Percentiles rank a stretch among this genome's conserved stretches.
Evolutionary conservation across 75 land plant species (phyloP).

Genomic region (Pinus tabuliformis): DNA sequence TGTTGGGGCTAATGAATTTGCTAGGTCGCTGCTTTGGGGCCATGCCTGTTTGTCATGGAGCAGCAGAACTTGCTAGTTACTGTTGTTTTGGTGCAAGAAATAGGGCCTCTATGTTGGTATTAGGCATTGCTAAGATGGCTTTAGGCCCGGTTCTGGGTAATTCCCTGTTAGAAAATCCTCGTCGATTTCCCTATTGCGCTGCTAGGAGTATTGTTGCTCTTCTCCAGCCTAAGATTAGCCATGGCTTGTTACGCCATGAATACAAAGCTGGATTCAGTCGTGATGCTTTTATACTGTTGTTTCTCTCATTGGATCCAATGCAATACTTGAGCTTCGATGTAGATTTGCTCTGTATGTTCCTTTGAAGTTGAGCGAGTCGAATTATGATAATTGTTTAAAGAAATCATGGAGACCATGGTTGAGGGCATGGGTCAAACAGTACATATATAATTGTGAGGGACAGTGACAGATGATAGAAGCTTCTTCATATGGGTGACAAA

Average conservation of each 20-base stretch:
- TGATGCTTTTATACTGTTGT: conserved; percentile 61
- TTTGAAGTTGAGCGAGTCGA: conserved; percentile 48
- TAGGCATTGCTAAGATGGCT: conserved; percentile 58
- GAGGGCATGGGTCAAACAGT: neutral
- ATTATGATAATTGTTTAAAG: neutral
- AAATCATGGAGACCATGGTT: neutral
- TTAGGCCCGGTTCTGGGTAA: conserved; percentile 65
- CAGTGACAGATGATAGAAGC: too few species aligned
- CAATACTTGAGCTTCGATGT: conserved; percentile 64
- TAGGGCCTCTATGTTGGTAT: conserved; percentile 62
- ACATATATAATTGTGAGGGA: too few species aligned
- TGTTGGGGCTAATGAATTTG: conserved; percentile 80
- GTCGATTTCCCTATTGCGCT: conserved; percentile 63
- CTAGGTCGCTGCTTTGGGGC: conserved; percentile 93
- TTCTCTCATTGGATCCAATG: conserved; percentile 60
- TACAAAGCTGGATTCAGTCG: conserved; percentile 64
- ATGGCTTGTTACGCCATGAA: conserved; percentile 75
- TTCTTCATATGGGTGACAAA: too few species aligned
- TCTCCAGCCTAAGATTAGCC: conserved; percentile 79
- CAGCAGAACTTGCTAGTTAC: conserved; percentile 85
- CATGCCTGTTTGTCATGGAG: conserved; percentile 84
- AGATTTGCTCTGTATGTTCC: conserved; percentile 55
- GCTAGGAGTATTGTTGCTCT: conserved; percentile 72
- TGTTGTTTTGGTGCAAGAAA: conserved; percentile 71
- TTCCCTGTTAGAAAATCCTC: conserved; percentile 50